Percentiles rank a stretch among this genome's conserved stretches.
Evolutionary conservation across 768 basidiomycete species (phyloP).

Genomic region (Amanita brunnescens): DNA sequence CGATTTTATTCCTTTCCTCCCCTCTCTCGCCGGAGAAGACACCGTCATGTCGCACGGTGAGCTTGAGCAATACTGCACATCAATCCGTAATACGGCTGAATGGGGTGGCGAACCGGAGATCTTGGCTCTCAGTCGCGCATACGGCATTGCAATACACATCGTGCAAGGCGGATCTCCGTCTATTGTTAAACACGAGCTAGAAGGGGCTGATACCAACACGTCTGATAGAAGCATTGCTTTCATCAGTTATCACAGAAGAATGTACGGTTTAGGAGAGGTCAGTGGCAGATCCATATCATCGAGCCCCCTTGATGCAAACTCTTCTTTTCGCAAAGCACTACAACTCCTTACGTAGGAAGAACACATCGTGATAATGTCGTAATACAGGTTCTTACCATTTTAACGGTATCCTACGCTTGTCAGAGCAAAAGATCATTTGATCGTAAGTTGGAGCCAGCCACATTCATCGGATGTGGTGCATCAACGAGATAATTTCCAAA

Average conservation of each 20-base stretch:
- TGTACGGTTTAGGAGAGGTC: slow-evolving; percentile 96
- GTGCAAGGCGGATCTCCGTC: slow-evolving; percentile 76
- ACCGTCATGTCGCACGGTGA: slow-evolving; percentile 58
- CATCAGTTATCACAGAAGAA: slow-evolving; percentile 87
- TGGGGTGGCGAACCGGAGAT: slow-evolving; percentile 99
- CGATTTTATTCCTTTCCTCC: slow-evolving; percentile 91
- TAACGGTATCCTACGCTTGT: background rate
- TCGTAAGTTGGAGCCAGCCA: slow-evolving; percentile 28
- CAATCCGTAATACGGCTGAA: slow-evolving; percentile 72
- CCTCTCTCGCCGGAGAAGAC: slow-evolving; percentile 65
- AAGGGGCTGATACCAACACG: slow-evolving; percentile 21
- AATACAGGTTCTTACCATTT: background rate
- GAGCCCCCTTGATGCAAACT: background rate
- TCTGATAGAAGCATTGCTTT: slow-evolving; percentile 38
- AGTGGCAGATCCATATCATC: background rate
- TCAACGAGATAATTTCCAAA: slow-evolving; percentile 71
- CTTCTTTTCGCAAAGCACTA: slow-evolving; percentile 54
- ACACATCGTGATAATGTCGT: background rate
- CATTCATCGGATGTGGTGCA: slow-evolving; percentile 56
- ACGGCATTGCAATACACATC: slow-evolving; percentile 81
- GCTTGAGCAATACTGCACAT: slow-evolving; percentile 68
- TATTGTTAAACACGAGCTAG: slow-evolving; percentile 75
- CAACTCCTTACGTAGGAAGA: slow-evolving; percentile 68
- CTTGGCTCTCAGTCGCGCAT: slow-evolving; percentile 75
- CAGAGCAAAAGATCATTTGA: slow-evolving; percentile 55